Evolutionary conservation across 257 asterid genomes (phyloP), one percentile per base, ranked within the genome.

Genomic region (Scutellaria baicalensis): DNA sequence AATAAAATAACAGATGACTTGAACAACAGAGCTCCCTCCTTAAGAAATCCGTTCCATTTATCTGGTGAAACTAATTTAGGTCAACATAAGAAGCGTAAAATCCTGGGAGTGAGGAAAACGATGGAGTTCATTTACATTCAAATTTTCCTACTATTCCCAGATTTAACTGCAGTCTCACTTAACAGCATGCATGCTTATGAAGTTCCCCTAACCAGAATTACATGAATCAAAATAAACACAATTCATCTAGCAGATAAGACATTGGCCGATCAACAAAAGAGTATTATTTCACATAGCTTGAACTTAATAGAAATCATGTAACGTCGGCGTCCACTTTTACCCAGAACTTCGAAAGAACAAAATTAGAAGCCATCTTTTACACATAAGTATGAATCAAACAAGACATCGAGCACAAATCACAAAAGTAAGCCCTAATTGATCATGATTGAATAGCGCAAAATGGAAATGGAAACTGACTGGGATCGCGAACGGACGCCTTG

Each of bases 401-500:
- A 35, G 21, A n/a, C 35, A 33, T 57, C 6, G 45, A 35, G 45
- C n/a, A 58, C 6, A n/a, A 1, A 33, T n/a, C 13, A 13, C 6
- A 1, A 58, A 58, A 31, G 8, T 0, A 14, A 59, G 16, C 54
- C 23, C 23, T 5, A 23, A 51, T 36, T 13, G 11, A 8, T 21
- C 20, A 6, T 6, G 72, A 56, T 18, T 12, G 20, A 6, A 31
- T 55, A 39, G 65, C 56, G 21, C 39, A 35, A 1, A n/a, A 40
- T 48, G 33, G 8, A 17, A 51, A 42, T 7, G 42, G 11, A 9
- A 10, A 72, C 78, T 45, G 38, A 74, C 78, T 58, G 49, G 78
- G 69, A 42, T 77, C 75, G 38, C 81, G 81, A 72, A 72, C 75
- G 27, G 81, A 72, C 31, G 78, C 81, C 62, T 67, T 77, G 78